phyloP scores from a whole-genome alignment of 768 basidiomycete genomes.

The Phlebiopsis gigantea region DNA sequence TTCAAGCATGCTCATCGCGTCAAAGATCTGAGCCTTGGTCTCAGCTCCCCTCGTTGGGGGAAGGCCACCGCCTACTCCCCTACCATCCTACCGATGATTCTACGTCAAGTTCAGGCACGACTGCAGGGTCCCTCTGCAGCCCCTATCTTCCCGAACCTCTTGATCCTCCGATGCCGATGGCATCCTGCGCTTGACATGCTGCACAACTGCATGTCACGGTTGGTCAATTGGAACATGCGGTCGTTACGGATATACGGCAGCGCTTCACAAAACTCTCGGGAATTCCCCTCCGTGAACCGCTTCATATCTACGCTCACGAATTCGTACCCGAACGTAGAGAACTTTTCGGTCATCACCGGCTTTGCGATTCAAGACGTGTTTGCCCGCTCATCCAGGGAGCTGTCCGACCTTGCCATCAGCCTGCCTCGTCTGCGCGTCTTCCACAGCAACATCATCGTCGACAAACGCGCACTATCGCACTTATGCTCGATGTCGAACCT shows the following conservation, averaged over 20 bases:
- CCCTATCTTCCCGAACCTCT: neutral
- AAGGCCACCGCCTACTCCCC: neutral
- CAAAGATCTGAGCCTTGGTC: neutral
- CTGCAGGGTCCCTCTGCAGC: neutral
- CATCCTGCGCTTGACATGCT: neutral
- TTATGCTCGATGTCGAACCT: neutral
- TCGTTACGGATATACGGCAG: neutral
- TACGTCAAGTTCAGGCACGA: neutral
- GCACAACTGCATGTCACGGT: neutral
- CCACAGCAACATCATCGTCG: neutral
- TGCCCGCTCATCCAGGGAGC: neutral
- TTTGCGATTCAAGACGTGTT: neutral
- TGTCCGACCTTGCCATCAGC: neutral
- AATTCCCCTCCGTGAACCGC: neutral
- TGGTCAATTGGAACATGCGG: neutral
- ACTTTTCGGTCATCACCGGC: neutral
- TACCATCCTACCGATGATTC: neutral
- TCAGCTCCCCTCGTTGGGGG: neutral
- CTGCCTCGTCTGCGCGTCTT: neutral
- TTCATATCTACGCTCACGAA: neutral
- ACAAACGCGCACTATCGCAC: neutral
- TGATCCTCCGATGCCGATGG: neutral
- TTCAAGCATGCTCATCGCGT: constrained; percentile 3
- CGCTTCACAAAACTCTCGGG: neutral
- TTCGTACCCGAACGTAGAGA: neutral